phyloP scores from a whole-genome alignment of 2,329 filamentous ascomycete genomes.

The Aspergillus sp. region DNA sequence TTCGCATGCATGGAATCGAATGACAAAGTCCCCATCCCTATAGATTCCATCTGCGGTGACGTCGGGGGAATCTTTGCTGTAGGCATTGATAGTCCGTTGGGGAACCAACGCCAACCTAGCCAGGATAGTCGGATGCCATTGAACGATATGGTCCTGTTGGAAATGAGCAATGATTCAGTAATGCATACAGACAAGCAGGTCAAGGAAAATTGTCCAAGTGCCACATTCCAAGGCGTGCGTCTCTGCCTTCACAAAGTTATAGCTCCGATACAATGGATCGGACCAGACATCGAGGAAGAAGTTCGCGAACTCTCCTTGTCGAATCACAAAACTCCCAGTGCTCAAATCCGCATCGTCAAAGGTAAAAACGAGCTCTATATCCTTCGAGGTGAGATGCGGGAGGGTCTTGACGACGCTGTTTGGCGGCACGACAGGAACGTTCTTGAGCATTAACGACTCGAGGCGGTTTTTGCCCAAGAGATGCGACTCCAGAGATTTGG shows the following conservation, averaged over 20 bases:
- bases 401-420: slow-evolving; percentile 97
- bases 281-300: slow-evolving; percentile 96
- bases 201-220: background rate
- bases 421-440: slow-evolving; percentile 81
- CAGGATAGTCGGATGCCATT: slow-evolving; percentile 95
- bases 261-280: slow-evolving; percentile 84
- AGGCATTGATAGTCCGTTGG: slow-evolving; percentile 75
- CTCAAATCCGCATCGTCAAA: slow-evolving; percentile 78
- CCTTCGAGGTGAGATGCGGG: slow-evolving; percentile 65
- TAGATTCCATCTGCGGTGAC: slow-evolving; percentile 55
- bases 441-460: slow-evolving; percentile 73
- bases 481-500: slow-evolving; percentile 60
- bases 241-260: slow-evolving; percentile 96
- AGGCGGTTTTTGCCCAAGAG: slow-evolving; percentile 62
- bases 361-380: slow-evolving; percentile 74
- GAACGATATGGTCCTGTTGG: slow-evolving; percentile 70
- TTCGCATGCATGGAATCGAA: slow-evolving; percentile 70
- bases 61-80: slow-evolving; percentile 46
- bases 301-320: slow-evolving; percentile 81
- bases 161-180: slow-evolving; percentile 20
- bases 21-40: slow-evolving; percentile 75
- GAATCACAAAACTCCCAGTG: slow-evolving; percentile 69
- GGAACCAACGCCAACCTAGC: slow-evolving; percentile 86
- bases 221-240: slow-evolving; percentile 72
- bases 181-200: background rate